These are phyloP conservation scores for Podospora sp. DNA, from an alignment of 495 filamentous ascomycete genomes.

Conservation along the genomic window DNA sequence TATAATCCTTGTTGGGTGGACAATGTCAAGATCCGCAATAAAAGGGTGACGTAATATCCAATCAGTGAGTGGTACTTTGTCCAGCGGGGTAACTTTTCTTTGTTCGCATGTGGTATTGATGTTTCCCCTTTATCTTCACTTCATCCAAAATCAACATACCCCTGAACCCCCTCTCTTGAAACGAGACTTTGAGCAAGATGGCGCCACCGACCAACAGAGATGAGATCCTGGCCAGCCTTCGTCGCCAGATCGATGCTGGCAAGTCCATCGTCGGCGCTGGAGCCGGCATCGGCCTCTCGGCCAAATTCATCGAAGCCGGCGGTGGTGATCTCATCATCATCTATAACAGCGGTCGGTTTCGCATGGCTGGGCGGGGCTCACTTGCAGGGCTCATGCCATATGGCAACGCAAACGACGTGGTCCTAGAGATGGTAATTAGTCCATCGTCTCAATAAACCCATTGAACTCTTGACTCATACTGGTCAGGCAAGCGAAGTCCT, in stretches of 20 bases:
- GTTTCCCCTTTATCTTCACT: neutral
- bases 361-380: slow-evolving; percentile 71
- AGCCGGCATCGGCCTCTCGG: slow-evolving; percentile 72
- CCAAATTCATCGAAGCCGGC: slow-evolving; percentile 68
- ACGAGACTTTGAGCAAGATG: slow-evolving; percentile 25
- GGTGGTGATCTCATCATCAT: slow-evolving; percentile 70
- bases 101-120: too few relatives aligned
- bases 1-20: too few relatives aligned
- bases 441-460: neutral
- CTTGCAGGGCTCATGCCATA: slow-evolving; percentile 74
- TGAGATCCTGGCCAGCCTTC: slow-evolving; percentile 59
- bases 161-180: neutral
- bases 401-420: slow-evolving; percentile 69
- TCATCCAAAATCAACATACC: neutral
- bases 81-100: too few relatives aligned
- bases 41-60: too few relatives aligned
- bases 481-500: slow-evolving; percentile 58
- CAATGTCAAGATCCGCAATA: too few relatives aligned
- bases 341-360: slow-evolving; percentile 74
- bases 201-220: slow-evolving; percentile 48
- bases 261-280: slow-evolving; percentile 67
- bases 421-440: slow-evolving; percentile 61
- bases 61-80: too few relatives aligned
- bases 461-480: neutral
- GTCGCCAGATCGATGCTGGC: slow-evolving; percentile 53